Evolutionary conservation across 2,329 filamentous ascomycete genomes (phyloP).

Genomic region (Colletotrichum filicis): DNA sequence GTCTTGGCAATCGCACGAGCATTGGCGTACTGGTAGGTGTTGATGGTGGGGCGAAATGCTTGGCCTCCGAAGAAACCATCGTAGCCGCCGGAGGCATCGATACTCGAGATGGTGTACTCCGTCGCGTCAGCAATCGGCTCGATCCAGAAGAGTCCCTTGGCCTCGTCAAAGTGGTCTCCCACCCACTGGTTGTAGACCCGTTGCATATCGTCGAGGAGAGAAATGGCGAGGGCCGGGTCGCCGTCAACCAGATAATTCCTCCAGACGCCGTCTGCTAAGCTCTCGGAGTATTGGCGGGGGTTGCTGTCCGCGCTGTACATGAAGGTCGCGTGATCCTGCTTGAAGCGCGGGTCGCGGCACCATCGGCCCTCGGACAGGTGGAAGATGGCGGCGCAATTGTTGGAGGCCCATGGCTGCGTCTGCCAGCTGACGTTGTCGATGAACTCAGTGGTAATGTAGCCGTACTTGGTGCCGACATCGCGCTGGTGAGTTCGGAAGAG

Average conservation of each 20-base stretch:
- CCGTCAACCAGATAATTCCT: conserved; percentile 48
- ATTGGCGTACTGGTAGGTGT: conserved; percentile 56
- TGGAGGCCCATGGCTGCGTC: conserved; percentile 19
- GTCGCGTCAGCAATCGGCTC: conserved; percentile 56
- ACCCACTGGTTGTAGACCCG: conserved; percentile 52
- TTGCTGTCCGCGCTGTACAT: conserved; percentile 39
- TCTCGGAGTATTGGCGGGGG: conserved; percentile 22
- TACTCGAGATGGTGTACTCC: conserved; percentile 48
- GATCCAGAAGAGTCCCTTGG: conserved; percentile 53
- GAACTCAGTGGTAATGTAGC: conserved; percentile 56
- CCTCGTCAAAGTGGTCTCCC: conserved; percentile 43
- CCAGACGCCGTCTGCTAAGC: conserved; percentile 37
- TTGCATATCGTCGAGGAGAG: conserved; percentile 53
- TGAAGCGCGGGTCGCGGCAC: conserved; percentile 50
- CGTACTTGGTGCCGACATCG: conserved; percentile 50
- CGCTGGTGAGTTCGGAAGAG: conserved; percentile 53
- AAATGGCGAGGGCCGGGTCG: conserved; percentile 46
- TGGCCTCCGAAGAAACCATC: conserved; percentile 50
- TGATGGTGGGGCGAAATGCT: conserved; percentile 54
- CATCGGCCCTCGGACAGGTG: conserved; percentile 52
- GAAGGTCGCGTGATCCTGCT: conserved; percentile 45
- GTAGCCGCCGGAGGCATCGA: conserved; percentile 35
- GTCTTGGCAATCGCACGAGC: conserved; percentile 51
- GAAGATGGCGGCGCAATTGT: conserved; percentile 46
- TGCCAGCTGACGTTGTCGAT: conserved; percentile 48